These are phyloP conservation scores for Aspergillus indologenus DNA, from an alignment of 495 filamentous ascomycete genomes.

Conservation along the genomic window DNA sequence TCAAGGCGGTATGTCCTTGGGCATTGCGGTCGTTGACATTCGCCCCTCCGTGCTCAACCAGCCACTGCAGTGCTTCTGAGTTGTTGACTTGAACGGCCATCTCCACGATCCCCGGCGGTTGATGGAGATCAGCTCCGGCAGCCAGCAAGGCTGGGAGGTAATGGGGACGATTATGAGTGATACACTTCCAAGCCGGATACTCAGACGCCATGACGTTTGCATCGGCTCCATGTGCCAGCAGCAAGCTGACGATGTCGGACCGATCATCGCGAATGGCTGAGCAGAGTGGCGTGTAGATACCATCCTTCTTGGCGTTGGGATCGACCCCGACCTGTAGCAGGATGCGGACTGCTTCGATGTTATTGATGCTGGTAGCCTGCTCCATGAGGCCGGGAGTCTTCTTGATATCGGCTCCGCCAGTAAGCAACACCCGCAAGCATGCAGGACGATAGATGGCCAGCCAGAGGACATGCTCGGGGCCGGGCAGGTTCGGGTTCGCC, in stretches of 20 bases:
- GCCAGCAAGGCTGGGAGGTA: constrained; percentile 47
- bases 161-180: constrained; percentile 51
- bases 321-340: constrained; percentile 46
- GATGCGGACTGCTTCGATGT: constrained; percentile 44
- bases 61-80: constrained; percentile 44
- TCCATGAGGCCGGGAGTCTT: constrained; percentile 52
- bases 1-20: constrained; percentile 48
- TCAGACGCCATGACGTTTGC: constrained; percentile 53
- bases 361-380: constrained; percentile 48
- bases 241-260: constrained; percentile 46
- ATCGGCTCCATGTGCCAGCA: constrained; percentile 49
- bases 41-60: constrained; percentile 45
- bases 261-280: constrained; percentile 54
- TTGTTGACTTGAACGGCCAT: constrained; percentile 50
- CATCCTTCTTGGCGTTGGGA: constrained; percentile 53
- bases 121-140: constrained; percentile 48
- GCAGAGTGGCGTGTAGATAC: constrained; percentile 54
- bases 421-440: constrained; percentile 47
- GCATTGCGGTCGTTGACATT: constrained; percentile 46
- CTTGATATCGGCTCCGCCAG: constrained; percentile 46
- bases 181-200: constrained; percentile 54
- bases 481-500: constrained; percentile 52
- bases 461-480: constrained; percentile 50
- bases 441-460: constrained; percentile 52
- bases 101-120: constrained; percentile 54